Evolutionary conservation across 495 filamentous ascomycete genomes (phyloP), one percentile per base, ranked within the genome.

Genomic region (Penicillium bovifimosum): DNA sequence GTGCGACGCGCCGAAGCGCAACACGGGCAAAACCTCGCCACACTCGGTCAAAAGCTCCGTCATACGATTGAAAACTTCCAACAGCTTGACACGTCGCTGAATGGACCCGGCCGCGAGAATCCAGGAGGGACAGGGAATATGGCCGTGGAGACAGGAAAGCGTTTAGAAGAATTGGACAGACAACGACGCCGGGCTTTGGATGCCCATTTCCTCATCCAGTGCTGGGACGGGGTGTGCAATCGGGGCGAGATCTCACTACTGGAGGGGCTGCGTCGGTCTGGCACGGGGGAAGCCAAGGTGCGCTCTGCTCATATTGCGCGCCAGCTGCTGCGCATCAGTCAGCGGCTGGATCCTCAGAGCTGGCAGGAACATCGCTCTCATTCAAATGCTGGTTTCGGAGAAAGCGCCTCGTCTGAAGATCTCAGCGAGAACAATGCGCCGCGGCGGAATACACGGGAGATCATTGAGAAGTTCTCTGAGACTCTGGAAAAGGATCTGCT

Each of bases 381-480:
- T 52, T 75, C 75, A 24, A 86, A 85, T 65, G 83, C 83, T 10
- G 58, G 75, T 35, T 60, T 60, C 28, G 59, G 52, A n/a, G 56
- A 56, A 26, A 58, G 47, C 54, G 53, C 62, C 69, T 76, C 54
- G 61, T 76, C 56, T 53, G 61, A 34, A 64, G 75, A 64, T 38
- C 64, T 62, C 62, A 68, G 61, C 14, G 64, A 62, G 10, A 65
- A 64, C 32, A 69, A 58, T 47, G 59, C 67, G 1, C 62, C 69
- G 39, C 71, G 76, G 48, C 70, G 70, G 55, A 91, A 92, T 50
- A 92, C 92, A 5, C 79, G 87, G 52, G 91, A 96, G 66, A 80
- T 95, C 24, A 88, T 99, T 45, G 95, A 99, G 68, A 96, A 95
- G 60, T 99, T 96, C 69, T 91, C 88, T 0, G 95, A 99, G 69